A percentile compares a stretch with the other conserved stretches of the same genome.
phyloP scores from a whole-genome alignment of 2,329 filamentous ascomycete genomes.

The Apiospora pterosperma region DNA sequence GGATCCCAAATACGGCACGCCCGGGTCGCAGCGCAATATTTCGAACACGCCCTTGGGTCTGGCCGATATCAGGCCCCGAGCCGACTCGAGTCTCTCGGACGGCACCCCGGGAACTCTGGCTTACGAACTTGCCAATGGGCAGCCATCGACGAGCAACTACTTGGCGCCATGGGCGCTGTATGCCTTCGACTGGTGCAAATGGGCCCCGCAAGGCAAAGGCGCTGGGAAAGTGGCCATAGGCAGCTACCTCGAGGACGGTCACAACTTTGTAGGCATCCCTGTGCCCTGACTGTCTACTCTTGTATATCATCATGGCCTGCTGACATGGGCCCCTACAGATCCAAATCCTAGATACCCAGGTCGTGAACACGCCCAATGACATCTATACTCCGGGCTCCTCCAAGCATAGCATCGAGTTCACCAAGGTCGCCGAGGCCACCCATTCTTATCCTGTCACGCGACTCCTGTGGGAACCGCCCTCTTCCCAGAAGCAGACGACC shows the following conservation, averaged over 20 bases:
- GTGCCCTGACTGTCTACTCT: not conserved
- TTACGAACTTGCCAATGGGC: slow-evolving; percentile 63
- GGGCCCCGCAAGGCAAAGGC: slow-evolving; percentile 75
- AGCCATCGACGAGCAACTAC: slow-evolving; percentile 83
- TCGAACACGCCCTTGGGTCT: slow-evolving; percentile 88
- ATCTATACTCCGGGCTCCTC: slow-evolving; percentile 66
- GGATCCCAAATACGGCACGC: slow-evolving; percentile 52
- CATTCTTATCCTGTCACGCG: slow-evolving; percentile 97
- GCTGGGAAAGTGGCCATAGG: slow-evolving; percentile 92
- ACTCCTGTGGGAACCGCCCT: slow-evolving; percentile 93
- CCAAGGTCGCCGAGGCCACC: slow-evolving; percentile 90
- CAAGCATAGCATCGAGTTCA: slow-evolving; percentile 81
- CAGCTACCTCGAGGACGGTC: slow-evolving; percentile 95
- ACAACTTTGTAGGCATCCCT: slow-evolving; percentile 76
- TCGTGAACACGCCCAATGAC: slow-evolving; percentile 66
- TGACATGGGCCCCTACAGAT: slow-evolving; percentile 54
- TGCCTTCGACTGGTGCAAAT: slow-evolving; percentile 99
- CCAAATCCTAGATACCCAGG: slow-evolving; percentile 90
- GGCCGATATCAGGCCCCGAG: slow-evolving; percentile 84
- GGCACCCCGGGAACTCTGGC: slow-evolving; percentile 58
- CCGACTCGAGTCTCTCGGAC: slow-evolving; percentile 77
- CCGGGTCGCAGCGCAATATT: slow-evolving; percentile 57
- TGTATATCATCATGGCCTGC: not conserved
- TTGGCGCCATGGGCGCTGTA: slow-evolving; percentile 93
- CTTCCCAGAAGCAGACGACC: slow-evolving; percentile 90